A percentile compares a stretch with the other conserved stretches of the same genome.
Evolutionary conservation across 768 basidiomycete genomes (phyloP).

Genomic region (Mycena rebaudengoi): DNA sequence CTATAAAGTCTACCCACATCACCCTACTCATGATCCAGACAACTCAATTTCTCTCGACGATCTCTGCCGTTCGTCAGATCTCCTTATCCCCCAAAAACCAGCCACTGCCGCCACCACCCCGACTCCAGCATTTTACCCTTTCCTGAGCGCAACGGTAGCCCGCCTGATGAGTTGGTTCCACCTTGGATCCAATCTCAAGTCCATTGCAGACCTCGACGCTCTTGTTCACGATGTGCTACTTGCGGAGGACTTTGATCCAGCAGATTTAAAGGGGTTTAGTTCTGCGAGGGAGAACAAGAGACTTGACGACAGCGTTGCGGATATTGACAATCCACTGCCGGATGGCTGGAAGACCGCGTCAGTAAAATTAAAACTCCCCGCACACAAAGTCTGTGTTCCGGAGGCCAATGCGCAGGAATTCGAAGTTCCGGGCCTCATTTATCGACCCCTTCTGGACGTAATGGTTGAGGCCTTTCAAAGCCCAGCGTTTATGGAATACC

Average conservation of each 20-base stretch:
- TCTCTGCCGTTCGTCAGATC: conserved; percentile 23
- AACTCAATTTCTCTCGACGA: conserved; percentile 18
- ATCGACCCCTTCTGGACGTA: conserved; percentile 24
- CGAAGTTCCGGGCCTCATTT: conserved; percentile 26
- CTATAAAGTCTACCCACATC: conserved; percentile 30
- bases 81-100: not conserved
- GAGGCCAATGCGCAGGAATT: conserved; percentile 30
- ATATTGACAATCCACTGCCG: not conserved
- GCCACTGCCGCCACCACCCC: conserved; percentile 15
- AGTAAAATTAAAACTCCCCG: conserved; percentile 34
- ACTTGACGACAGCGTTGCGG: conserved; percentile 22
- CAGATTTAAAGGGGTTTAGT: conserved; percentile 34
- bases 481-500: not conserved
- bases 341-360: conserved; percentile 33
- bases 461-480: conserved; percentile 20
- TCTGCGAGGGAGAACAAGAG: conserved; percentile 20
- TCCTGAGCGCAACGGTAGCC: conserved; percentile 32
- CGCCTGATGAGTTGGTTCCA: conserved; percentile 37
- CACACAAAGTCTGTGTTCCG: conserved; percentile 22
- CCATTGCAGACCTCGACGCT: conserved; percentile 29
- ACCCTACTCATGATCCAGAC: conserved; percentile 29
- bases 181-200: conserved; percentile 28
- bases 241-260: conserved; percentile 29
- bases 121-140: conserved; percentile 21
- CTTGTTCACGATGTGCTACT: conserved; percentile 38